phyloP scores from a whole-genome alignment of 139 green algal species.

The Volvox reticuliferus region DNA sequence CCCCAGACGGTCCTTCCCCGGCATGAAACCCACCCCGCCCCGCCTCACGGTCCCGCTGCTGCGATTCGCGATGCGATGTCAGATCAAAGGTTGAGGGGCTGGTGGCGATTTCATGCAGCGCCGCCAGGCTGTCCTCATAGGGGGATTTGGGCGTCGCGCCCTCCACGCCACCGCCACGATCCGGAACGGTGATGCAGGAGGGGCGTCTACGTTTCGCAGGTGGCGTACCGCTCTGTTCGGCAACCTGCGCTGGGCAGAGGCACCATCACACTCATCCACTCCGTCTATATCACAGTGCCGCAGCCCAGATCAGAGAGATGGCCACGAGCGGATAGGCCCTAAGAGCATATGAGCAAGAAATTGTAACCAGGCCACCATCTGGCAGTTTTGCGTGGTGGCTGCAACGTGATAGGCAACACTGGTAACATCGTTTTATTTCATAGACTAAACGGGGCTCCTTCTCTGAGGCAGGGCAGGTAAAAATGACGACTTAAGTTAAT shows the following conservation, averaged over 20 bases:
- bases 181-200: slow-evolving; percentile 16
- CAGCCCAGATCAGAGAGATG: too few species aligned
- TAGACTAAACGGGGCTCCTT: too few species aligned
- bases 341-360: too few species aligned
- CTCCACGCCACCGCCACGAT: neutral
- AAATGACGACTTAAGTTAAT: too few species aligned
- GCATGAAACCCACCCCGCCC: neutral
- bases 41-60: neutral
- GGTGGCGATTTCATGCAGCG: slow-evolving; percentile 62
- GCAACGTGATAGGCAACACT: too few species aligned
- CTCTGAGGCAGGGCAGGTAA: too few species aligned
- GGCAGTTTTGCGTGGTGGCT: too few species aligned
- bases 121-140: slow-evolving; percentile 58
- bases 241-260: neutral
- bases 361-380: too few species aligned
- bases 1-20: neutral
- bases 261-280: too few species aligned
- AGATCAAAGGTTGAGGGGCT: slow-evolving; percentile 49
- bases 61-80: slow-evolving; percentile 9
- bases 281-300: too few species aligned
- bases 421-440: too few species aligned
- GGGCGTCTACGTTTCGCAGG: slow-evolving; percentile 37
- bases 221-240: neutral
- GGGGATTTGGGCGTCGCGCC: slow-evolving; percentile 52
- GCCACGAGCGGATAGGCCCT: too few species aligned